Evolutionary conservation across 208 protist species (phyloP), one percentile per base, ranked within the genome.

Genomic region (Novymonas esmeraldas): DNA sequence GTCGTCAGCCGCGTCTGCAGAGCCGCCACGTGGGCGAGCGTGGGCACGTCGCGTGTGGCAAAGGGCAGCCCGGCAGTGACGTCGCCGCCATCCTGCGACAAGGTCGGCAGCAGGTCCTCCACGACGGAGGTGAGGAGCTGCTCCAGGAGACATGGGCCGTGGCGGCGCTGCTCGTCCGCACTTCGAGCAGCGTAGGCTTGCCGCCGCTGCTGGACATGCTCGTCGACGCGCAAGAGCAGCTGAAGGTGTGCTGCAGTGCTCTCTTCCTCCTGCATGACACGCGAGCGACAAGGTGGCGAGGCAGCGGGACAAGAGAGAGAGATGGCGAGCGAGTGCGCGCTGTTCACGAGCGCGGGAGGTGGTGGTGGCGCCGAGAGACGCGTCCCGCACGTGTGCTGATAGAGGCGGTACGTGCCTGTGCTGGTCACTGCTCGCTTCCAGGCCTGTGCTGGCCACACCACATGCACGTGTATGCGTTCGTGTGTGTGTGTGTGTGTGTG

Each of bases 1-100:
- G 73, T 59, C 29, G 84, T 90, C 0, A 94, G 52, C 1, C 84
- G 77, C 44, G 73, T 55, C 65, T 96, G 84, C 24, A 79, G 28
- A 7, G 70, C 42, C 14, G 88, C 82, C 6, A 92, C 45, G 11
- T 54, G 55, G 26, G 67, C 64, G 29, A 95, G 64, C 1, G 77
- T 70, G 16, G 87, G 90, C 10, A 95, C 59, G 16, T 85, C 70
- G 34, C 70, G 54, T 13, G 92, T 28, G 5, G 81, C 63, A 46
- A 95, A 93, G 0, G 87, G 90, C 10, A 93, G 49, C 60, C 16
- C 20, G 20, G 11, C 26, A 13, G 41, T 59, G n/a, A n/a, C n/a
- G n/a, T n/a, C n/a, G n/a, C n/a, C n/a, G n/a, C n/a, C n/a, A n/a
- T n/a, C n/a, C n/a, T n/a, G n/a, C n/a, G n/a, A n/a, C n/a, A n/a